These are phyloP conservation scores for Penicillium sp. DNA, from an alignment of 2,329 filamentous ascomycete species.

Conservation along the genomic window DNA sequence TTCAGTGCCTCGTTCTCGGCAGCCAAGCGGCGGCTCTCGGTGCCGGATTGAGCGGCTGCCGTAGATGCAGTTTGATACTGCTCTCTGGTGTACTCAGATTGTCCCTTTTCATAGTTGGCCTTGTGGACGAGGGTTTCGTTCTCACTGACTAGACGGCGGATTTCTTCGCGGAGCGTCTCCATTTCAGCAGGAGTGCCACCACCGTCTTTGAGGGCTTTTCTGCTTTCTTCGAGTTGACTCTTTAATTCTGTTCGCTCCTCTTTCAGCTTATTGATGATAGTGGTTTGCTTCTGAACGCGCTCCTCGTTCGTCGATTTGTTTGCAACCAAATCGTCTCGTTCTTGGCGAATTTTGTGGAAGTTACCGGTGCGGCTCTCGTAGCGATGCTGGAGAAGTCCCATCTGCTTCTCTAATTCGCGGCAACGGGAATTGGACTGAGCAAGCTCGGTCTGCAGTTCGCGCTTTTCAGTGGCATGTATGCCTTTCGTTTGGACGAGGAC, in stretches of 20 bases:
- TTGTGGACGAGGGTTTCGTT: conserved; percentile 38
- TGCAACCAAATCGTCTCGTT: conserved; percentile 37
- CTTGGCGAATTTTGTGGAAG: conserved; percentile 38
- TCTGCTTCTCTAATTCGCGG: conserved; percentile 34
- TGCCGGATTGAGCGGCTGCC: conserved; percentile 43
- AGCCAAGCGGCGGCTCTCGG: conserved; percentile 40
- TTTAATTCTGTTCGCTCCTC: conserved; percentile 41
- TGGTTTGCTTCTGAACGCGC: conserved; percentile 36
- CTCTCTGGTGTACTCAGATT: conserved; percentile 48
- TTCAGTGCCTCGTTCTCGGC: conserved; percentile 40
- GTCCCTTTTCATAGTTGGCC: conserved; percentile 44
- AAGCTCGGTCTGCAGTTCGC: conserved; percentile 31
- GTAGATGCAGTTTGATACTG: conserved; percentile 51
- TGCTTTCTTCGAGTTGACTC: conserved; percentile 42
- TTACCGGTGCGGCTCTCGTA: conserved; percentile 45
- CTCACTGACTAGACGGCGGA: conserved; percentile 38
- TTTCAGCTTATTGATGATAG: conserved; percentile 42
- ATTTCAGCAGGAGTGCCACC: conserved; percentile 44
- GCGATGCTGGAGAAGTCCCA: conserved; percentile 44
- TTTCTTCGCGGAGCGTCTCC: conserved; percentile 43
- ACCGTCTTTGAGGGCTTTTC: conserved; percentile 41
- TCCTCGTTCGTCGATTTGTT: conserved; percentile 31
- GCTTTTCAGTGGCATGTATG: conserved; percentile 33
- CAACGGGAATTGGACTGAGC: conserved; percentile 28
- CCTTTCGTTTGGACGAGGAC: conserved; percentile 34